Evolutionary conservation across 768 basidiomycete genomes (phyloP).

Genomic region (Lactarius trivialis): DNA sequence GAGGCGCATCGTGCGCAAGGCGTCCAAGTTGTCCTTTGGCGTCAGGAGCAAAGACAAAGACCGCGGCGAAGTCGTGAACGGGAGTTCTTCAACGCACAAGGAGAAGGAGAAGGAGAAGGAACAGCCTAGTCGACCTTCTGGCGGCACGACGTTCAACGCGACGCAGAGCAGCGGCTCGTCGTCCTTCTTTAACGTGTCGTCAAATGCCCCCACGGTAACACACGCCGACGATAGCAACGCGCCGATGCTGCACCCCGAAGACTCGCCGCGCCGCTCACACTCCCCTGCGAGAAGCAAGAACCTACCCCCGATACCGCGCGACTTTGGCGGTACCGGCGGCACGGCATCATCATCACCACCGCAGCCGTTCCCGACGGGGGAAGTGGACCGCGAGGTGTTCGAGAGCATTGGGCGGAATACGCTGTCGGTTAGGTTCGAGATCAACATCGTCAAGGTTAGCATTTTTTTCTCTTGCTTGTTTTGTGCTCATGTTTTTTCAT

Average conservation of each 20-base stretch:
- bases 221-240: conserved; percentile 32
- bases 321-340: no score
- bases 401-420: conserved; percentile 70
- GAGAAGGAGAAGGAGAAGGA: conserved; percentile 39
- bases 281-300: conserved; percentile 55
- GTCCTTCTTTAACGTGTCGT: conserved; percentile 78
- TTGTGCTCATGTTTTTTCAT: conserved; percentile 23
- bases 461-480: no score
- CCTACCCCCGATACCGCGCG: conserved; percentile 76
- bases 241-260: conserved; percentile 25
- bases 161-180: conserved; percentile 73
- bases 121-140: conserved; percentile 36
- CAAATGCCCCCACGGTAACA: conserved; percentile 42
- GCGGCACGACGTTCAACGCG: conserved; percentile 40
- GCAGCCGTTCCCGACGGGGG: conserved; percentile 55
- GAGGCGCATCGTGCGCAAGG: conserved; percentile 61
- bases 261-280: conserved; percentile 33
- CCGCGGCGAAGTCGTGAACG: conserved; percentile 20
- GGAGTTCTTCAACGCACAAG: conserved; percentile 7
- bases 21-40: conserved; percentile 73
- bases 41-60: conserved; percentile 48
- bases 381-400: conserved; percentile 60
- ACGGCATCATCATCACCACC: conserved; percentile 29
- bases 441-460: conserved; percentile 89
- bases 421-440: conserved; percentile 90